Evolutionary conservation across 140 eudicot genomes (phyloP).

Genomic region (Flaveria floridana): DNA sequence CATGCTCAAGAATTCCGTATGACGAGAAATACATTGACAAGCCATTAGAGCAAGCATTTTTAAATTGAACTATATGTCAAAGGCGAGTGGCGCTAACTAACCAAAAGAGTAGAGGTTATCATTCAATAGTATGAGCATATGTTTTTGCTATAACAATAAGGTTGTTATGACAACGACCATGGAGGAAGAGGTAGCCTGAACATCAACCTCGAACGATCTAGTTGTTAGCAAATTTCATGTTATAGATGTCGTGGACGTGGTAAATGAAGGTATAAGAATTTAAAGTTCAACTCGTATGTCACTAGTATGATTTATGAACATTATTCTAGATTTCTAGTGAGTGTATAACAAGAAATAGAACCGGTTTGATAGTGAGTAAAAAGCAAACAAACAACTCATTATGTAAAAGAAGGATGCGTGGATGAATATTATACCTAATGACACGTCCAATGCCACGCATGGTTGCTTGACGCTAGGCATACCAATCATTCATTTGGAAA

Average conservation of each 20-base stretch:
- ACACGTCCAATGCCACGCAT: background rate
- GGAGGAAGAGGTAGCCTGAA: background rate
- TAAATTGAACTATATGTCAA: background rate
- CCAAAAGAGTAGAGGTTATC: background rate
- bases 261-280: too few relatives aligned
- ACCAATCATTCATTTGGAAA: background rate
- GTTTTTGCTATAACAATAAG: background rate
- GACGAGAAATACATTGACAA: conserved; percentile 1
- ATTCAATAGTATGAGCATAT: background rate
- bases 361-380: background rate
- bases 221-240: too few relatives aligned
- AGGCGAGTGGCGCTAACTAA: background rate
- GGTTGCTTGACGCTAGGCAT: background rate
- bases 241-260: too few relatives aligned
- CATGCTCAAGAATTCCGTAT: background rate
- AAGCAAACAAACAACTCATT: background rate
- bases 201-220: too few relatives aligned
- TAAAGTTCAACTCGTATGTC: too few relatives aligned
- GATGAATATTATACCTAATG: background rate
- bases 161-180: background rate
- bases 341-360: background rate
- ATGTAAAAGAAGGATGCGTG: background rate
- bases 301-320: background rate
- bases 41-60: background rate
- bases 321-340: background rate